Conservation (phyloP, 2,329 filamentous ascomycete genomes). For the Colletotrichum coccodes region DNA sequence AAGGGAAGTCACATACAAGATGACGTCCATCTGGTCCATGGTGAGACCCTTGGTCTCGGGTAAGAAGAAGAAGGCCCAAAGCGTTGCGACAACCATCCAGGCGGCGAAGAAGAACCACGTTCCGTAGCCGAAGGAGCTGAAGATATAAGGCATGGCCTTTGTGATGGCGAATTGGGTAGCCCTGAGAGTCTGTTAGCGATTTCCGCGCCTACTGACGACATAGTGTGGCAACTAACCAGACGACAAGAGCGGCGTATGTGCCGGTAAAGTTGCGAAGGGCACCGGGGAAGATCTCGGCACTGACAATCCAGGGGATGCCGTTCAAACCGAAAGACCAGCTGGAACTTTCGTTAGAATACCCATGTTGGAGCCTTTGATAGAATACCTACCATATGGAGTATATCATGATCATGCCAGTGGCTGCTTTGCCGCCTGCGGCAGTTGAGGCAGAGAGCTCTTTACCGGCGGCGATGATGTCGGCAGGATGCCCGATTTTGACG, state of each 20-base stretch:
- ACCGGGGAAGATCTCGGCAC: constrained; percentile 56
- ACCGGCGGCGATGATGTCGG: constrained; percentile 53
- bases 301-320: constrained; percentile 57
- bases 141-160: constrained; percentile 55
- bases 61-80: constrained; percentile 61
- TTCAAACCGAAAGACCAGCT: constrained; percentile 56
- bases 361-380: background rate
- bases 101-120: constrained; percentile 67
- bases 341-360: background rate
- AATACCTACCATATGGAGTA: constrained; percentile 60
- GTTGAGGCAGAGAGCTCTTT: constrained; percentile 52
- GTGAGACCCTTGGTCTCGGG: constrained; percentile 66
- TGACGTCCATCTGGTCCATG: constrained; percentile 60
- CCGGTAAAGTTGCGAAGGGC: constrained; percentile 53
- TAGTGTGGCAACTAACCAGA: constrained; percentile 19
- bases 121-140: constrained; percentile 56
- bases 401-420: constrained; percentile 65
- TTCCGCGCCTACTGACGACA: too few relatives aligned
- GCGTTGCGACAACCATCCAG: constrained; percentile 57
- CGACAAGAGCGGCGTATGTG: constrained; percentile 47
- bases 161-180: constrained; percentile 53
- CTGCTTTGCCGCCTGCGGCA: constrained; percentile 58
- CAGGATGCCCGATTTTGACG: constrained; percentile 61
- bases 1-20: constrained; percentile 9
- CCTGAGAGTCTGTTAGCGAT: constrained; percentile 45